These are phyloP conservation scores for Blastosporella zonata DNA, from an alignment of 1,284 basidiomycete species.

Conservation along the genomic window DNA sequence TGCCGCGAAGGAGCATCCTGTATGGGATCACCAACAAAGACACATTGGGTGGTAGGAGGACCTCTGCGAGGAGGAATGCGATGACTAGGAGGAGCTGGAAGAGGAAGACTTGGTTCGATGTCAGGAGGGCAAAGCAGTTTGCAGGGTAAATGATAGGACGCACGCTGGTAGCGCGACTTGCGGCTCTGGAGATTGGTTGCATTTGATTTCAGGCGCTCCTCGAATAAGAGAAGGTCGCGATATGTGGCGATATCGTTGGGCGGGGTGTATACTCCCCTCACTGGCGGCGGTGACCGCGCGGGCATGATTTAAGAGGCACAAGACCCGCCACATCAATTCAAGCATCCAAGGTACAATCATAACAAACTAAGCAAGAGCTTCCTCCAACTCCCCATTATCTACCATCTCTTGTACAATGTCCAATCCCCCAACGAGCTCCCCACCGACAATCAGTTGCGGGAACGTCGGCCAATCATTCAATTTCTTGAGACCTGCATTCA, in stretches of 20 bases:
- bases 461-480: constrained; percentile 95
- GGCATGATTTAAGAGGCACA: too few relatives aligned
- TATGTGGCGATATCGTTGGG: constrained; percentile 74
- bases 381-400: constrained; percentile 45
- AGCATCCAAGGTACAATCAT: background rate
- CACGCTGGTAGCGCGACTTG: constrained; percentile 87
- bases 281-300: too few relatives aligned
- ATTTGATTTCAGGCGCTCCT: constrained; percentile 94
- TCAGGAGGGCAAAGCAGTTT: constrained; percentile 10
- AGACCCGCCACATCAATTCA: too few relatives aligned
- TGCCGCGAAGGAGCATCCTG: constrained; percentile 49
- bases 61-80: constrained; percentile 68
- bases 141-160: constrained; percentile 29
- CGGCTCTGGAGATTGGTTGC: constrained; percentile 78
- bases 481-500: constrained; percentile 61
- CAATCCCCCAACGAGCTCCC: constrained; percentile 94
- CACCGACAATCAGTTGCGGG: constrained; percentile 92
- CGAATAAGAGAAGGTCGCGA: constrained; percentile 89
- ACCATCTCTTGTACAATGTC: constrained; percentile 79
- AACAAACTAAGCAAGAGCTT: constrained; percentile 30
- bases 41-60: constrained; percentile 60
- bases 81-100: constrained; percentile 68
- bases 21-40: constrained; percentile 66
- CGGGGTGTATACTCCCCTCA: constrained; percentile 63
- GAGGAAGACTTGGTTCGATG: constrained; percentile 64